Percentiles rank a stretch among this genome's conserved stretches.
Conservation (phyloP, 805 yeast species). For the Spathaspora hagerdaliae region DNA sequence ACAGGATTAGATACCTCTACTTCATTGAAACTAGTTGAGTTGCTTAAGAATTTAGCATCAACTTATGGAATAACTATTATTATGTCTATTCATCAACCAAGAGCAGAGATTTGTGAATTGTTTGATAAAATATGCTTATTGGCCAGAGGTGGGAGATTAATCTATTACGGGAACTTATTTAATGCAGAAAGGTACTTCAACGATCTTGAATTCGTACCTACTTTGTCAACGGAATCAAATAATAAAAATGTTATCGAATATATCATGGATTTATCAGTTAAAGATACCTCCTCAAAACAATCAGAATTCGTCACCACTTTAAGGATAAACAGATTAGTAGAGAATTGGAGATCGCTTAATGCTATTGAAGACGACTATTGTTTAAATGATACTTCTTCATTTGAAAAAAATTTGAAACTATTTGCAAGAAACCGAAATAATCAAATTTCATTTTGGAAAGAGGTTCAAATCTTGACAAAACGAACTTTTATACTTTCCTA, state of each 20-base stretch:
- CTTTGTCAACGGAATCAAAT: constrained; percentile 1
- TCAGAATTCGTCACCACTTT: constrained; percentile 18
- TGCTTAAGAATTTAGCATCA: constrained; percentile 47
- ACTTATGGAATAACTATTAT: constrained; percentile 67
- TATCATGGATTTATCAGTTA: constrained; percentile 34
- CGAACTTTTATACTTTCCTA: constrained; percentile 29
- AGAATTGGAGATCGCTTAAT: constrained; percentile 10
- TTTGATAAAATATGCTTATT: constrained; percentile 67
- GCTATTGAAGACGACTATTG: not conserved
- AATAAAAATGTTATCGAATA: constrained; percentile 23
- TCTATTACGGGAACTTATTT: constrained; percentile 41
- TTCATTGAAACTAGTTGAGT: constrained; percentile 59
- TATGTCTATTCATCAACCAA: constrained; percentile 79
- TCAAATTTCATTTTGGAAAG: constrained; percentile 23
- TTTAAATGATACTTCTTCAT: not conserved
- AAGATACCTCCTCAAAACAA: constrained; percentile 25
- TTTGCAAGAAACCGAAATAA: constrained; percentile 12
- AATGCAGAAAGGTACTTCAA: constrained; percentile 50
- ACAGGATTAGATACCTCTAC: constrained; percentile 82
- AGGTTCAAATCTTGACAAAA: constrained; percentile 29
- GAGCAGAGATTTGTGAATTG: constrained; percentile 67
- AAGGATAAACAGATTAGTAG: constrained; percentile 23
- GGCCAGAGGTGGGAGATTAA: constrained; percentile 52
- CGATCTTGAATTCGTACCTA: constrained; percentile 10
- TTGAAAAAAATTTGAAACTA: constrained; percentile 8